Evolutionary conservation across 2,329 filamentous ascomycete species (phyloP).

Genomic region (Acephala macrosclerotiorum): DNA sequence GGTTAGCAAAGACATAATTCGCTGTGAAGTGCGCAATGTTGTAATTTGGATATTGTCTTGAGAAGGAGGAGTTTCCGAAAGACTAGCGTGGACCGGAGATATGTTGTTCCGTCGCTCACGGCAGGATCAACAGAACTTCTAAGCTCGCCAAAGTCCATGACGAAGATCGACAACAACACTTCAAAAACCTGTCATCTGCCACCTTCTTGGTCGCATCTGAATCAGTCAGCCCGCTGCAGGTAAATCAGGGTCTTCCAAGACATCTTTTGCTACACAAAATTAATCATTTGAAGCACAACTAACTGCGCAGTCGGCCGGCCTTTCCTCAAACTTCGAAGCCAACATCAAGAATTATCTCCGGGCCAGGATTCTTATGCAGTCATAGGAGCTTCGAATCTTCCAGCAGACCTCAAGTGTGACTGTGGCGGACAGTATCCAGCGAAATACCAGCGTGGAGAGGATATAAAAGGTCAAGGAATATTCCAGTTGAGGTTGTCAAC

Average conservation of each 20-base stretch:
- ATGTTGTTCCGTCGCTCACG: too few relatives aligned
- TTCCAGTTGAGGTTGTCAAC: not conserved
- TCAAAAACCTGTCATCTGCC: conserved; percentile 9
- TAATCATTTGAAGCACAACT: not conserved
- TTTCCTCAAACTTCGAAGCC: not conserved
- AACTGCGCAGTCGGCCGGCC: not conserved
- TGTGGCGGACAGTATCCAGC: not conserved
- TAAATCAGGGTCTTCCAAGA: conserved; percentile 2
- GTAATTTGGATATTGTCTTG: too few relatives aligned
- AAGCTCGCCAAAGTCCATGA: conserved; percentile 6
- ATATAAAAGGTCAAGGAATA: not conserved
- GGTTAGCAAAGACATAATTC: too few relatives aligned
- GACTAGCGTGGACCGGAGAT: too few relatives aligned
- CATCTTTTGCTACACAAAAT: conserved; percentile 11
- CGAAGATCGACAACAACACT: conserved; percentile 4
- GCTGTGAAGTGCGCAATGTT: too few relatives aligned
- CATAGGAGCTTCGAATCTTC: conserved; percentile 1
- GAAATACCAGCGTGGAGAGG: not conserved
- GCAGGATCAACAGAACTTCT: not conserved
- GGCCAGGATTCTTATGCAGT: not conserved
- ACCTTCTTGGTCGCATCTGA: not conserved
- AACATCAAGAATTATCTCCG: not conserved
- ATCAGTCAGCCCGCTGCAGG: not conserved
- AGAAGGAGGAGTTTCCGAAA: too few relatives aligned
- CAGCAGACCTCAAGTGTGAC: not conserved